A percentile compares a stretch with the other conserved stretches of the same genome.
Evolutionary conservation across 192 early-diverging fungal genomes (phyloP).

Genomic region (Umbelopsis isabellina): DNA sequence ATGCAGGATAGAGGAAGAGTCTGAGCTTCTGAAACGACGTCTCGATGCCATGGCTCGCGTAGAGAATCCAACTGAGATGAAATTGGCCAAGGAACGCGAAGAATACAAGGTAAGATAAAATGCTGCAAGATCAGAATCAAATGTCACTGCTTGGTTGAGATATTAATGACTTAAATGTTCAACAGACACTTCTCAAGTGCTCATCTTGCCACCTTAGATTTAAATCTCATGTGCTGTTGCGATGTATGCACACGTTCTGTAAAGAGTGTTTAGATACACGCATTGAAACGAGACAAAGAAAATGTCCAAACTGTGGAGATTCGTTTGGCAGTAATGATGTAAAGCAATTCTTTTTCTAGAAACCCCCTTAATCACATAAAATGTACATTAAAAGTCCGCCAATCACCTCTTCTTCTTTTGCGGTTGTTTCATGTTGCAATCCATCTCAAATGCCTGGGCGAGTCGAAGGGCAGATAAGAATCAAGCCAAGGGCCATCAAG

Average conservation of each 20-base stretch:
- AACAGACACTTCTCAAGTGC: constrained; percentile 88
- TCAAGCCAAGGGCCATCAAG: constrained; percentile 13
- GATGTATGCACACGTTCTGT: constrained; percentile 98
- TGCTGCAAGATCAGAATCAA: constrained; percentile 12
- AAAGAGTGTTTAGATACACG: constrained; percentile 86
- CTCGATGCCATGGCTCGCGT: constrained; percentile 61
- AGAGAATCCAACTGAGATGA: constrained; percentile 62
- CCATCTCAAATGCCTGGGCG: constrained; percentile 1
- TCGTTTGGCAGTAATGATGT: constrained; percentile 84
- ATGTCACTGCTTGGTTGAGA: constrained; percentile 27
- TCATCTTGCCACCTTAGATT: constrained; percentile 84
- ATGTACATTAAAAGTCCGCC: not conserved
- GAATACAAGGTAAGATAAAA: constrained; percentile 39
- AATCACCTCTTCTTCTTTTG: not conserved
- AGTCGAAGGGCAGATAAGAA: constrained; percentile 5
- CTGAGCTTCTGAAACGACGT: constrained; percentile 59
- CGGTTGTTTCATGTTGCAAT: constrained; percentile 1
- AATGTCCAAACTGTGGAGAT: constrained; percentile 88
- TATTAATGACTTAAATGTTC: constrained; percentile 4
- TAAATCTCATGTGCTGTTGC: constrained; percentile 80
- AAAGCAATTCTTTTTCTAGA: constrained; percentile 78
- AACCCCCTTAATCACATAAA: constrained; percentile 6
- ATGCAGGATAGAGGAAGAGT: constrained; percentile 66
- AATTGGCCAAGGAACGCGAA: constrained; percentile 61
- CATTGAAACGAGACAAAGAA: constrained; percentile 82